A percentile compares a stretch with the other conserved stretches of the same genome.
phyloP scores from a whole-genome alignment of 345 rosid genomes.

The Raphanus raphanistrum region DNA sequence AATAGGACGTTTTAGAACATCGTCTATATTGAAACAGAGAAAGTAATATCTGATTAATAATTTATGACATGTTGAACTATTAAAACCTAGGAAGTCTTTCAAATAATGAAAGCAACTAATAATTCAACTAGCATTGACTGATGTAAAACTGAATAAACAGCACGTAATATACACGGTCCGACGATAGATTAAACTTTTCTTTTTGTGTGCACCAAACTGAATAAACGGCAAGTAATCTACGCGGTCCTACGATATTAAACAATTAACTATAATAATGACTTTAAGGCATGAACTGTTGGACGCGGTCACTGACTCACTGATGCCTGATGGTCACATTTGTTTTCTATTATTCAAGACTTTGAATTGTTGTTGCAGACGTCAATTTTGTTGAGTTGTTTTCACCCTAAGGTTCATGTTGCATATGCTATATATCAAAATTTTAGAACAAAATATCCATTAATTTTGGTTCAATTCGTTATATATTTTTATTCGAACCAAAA shows the following conservation, averaged over 20 bases:
- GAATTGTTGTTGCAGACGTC: not conserved
- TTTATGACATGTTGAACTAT: not conserved
- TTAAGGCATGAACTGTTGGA: not conserved
- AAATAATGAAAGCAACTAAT: conserved; percentile 12
- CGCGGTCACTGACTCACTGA: conserved; percentile 12
- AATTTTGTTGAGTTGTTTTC: too few species aligned
- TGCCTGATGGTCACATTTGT: not conserved
- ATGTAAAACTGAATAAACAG: not conserved
- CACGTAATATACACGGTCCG: not conserved
- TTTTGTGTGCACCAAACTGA: too few species aligned
- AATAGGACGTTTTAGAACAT: too few species aligned
- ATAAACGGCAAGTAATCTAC: too few species aligned
- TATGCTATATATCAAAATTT: not conserved
- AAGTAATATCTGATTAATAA: too few species aligned
- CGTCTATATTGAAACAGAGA: too few species aligned
- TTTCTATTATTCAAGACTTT: not conserved
- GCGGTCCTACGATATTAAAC: too few species aligned
- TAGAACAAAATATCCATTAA: too few species aligned
- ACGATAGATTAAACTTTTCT: not conserved
- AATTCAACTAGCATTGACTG: conserved; percentile 10
- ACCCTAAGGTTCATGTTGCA: not conserved
- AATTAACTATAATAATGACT: too few species aligned
- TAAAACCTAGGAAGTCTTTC: conserved; percentile 13
- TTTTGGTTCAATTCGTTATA: too few species aligned
- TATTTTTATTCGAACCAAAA: too few species aligned